Evolutionary conservation across 2,329 filamentous ascomycete genomes (phyloP), one percentile per base, ranked within the genome.

Genomic region (Zasmidium cellare): DNA sequence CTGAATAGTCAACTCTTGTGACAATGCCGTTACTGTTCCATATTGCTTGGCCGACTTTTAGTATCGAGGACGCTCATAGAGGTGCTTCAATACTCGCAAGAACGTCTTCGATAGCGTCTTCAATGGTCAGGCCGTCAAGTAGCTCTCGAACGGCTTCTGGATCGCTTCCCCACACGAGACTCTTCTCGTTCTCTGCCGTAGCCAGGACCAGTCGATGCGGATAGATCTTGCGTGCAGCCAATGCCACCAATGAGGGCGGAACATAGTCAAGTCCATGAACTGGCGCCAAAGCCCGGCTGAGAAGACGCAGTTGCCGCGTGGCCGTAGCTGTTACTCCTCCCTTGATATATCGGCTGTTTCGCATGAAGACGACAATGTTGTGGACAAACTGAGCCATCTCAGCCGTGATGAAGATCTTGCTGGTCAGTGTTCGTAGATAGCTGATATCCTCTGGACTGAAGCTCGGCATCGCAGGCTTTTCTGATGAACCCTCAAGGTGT

Each of bases 121-220:
- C 82, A 1, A 80, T 76, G 1, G 78, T 83, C 2, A 84, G 74
- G 28, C 79, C 79, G 2, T 88, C 84, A 2, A 97, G 75, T 50
- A 92, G 65, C 16, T 82, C 80, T 62, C 83, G 80, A 1, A 97
- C 84, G 3, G 89, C 89, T 25, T 82, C 80, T 0, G 88, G 65
- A 53, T 89, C 86, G 72, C 93, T 97, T 0, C 94, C 94, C 86
- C 96, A 99, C 72, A 96, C 91, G 79, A 96, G 83, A 72, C 92
- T 97, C 49, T 92, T 82, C 76, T 97, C 94, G 57, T 86, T 84
- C 60, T 85, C 82, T 1, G 90, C 82, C 1, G 77, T 75, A 0
- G 88, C 85, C 55, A 97, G 82, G 14, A 84, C 75, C 28, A 99
- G 86, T 9, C 92, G 87, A 76, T 99, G 94, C 18, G 89, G 81